A percentile compares a stretch with the other conserved stretches of the same genome.
These are phyloP conservation scores for Ogataea ganodermae DNA, from an alignment of 805 yeast species.

Conservation along the genomic window DNA sequence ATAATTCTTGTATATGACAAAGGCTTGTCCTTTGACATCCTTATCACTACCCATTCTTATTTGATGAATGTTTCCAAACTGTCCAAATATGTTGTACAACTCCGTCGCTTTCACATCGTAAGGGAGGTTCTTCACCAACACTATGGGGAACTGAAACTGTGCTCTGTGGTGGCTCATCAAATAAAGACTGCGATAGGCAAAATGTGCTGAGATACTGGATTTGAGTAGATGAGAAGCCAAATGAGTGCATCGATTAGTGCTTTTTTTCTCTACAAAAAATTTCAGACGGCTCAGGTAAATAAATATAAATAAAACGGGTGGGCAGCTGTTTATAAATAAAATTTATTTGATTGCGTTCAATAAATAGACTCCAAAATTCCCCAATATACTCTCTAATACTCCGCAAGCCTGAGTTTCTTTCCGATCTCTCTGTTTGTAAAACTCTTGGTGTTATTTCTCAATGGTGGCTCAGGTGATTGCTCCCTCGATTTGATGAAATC, in stretches of 20 bases:
- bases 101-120: conserved; percentile 48
- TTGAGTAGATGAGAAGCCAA: too few species aligned
- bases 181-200: background rate
- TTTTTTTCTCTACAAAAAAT: background rate
- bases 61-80: conserved; percentile 58
- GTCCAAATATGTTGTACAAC: conserved; percentile 53
- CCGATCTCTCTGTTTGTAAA: conserved; percentile 55
- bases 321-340: too few species aligned
- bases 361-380: too few species aligned
- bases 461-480: conserved; percentile 55
- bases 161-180: conserved; percentile 19
- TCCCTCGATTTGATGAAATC: conserved; percentile 58
- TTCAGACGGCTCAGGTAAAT: too few species aligned
- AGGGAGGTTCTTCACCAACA: conserved; percentile 60
- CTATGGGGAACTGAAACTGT: conserved; percentile 34
- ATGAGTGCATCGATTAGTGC: too few species aligned
- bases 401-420: conserved; percentile 62
- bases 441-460: conserved; percentile 25
- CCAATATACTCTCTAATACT: conserved; percentile 42
- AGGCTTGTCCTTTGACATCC: conserved; percentile 52
- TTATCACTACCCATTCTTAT: conserved; percentile 44
- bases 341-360: too few species aligned
- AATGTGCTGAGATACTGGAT: too few species aligned
- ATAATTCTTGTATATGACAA: conserved; percentile 52
- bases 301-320: too few species aligned